A percentile compares a stretch with the other conserved stretches of the same genome.
These are phyloP conservation scores for Phaseolus coccineus DNA, from an alignment of 331 rosid species.

Conservation along the genomic window DNA sequence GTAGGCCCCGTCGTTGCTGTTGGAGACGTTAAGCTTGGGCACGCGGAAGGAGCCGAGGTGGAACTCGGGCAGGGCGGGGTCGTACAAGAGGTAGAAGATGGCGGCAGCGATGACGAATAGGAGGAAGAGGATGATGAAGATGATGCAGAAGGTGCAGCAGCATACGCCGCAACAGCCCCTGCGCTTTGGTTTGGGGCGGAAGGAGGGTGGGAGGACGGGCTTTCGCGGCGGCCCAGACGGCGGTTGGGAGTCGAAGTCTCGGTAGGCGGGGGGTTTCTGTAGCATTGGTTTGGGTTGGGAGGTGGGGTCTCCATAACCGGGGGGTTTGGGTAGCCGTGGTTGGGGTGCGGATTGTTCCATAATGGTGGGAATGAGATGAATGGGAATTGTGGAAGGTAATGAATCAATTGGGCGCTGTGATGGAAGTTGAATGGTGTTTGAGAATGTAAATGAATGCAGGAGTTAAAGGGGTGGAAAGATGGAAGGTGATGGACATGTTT, in stretches of 20 bases:
- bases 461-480: neutral
- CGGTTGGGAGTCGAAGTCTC: slow-evolving; percentile 38
- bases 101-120: slow-evolving; percentile 49
- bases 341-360: slow-evolving; percentile 43
- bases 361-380: neutral
- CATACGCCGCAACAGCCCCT: slow-evolving; percentile 54
- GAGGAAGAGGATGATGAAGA: slow-evolving; percentile 52
- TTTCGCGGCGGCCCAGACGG: slow-evolving; percentile 44
- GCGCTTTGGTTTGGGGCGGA: slow-evolving; percentile 45
- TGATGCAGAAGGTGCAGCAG: slow-evolving; percentile 57
- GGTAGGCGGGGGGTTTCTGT: slow-evolving; percentile 79
- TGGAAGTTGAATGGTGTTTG: neutral
- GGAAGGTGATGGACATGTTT: neutral
- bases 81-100: slow-evolving; percentile 58
- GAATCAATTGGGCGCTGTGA: neutral
- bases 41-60: slow-evolving; percentile 62
- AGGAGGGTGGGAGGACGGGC: slow-evolving; percentile 53
- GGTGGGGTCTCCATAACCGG: slow-evolving; percentile 62
- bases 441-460: neutral
- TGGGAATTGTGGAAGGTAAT: neutral
- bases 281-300: slow-evolving; percentile 49
- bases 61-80: slow-evolving; percentile 66
- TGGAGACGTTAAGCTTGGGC: slow-evolving; percentile 53
- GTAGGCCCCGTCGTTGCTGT: slow-evolving; percentile 50
- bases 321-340: slow-evolving; percentile 67